Evolutionary conservation across 257 asterid species (phyloP).

Genomic region (Nicotiana tabacum): DNA sequence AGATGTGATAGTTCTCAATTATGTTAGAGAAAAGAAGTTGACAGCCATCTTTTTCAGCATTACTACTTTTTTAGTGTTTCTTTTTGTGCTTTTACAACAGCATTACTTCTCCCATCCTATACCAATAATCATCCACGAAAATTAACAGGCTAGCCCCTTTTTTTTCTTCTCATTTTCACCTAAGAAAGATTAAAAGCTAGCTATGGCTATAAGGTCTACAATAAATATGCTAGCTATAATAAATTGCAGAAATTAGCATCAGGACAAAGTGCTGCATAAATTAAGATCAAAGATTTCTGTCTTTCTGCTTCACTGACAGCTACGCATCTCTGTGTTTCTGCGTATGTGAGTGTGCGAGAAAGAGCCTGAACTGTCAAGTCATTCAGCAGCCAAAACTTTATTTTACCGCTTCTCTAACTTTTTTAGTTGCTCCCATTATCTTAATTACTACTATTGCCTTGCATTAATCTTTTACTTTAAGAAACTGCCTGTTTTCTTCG

Average conservation of each 20-base stretch:
- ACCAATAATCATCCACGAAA: neutral
- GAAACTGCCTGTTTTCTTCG: too few relatives aligned
- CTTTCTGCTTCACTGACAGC: constrained; percentile 45
- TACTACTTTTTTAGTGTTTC: constrained; percentile 6
- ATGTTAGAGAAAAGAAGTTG: constrained; percentile 48
- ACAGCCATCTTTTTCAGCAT: constrained; percentile 65
- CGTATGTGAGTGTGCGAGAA: constrained; percentile 32
- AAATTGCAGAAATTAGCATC: constrained; percentile 18
- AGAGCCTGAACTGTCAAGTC: constrained; percentile 61
- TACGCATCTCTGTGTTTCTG: constrained; percentile 54
- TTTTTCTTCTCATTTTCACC: neutral
- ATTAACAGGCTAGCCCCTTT: neutral
- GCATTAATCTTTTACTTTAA: too few relatives aligned
- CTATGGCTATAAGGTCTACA: neutral
- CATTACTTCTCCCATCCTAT: neutral
- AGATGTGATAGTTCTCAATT: constrained; percentile 75
- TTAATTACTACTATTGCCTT: too few relatives aligned
- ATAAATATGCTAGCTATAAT: neutral
- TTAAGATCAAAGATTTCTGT: constrained; percentile 40
- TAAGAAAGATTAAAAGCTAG: neutral
- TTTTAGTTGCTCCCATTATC: neutral
- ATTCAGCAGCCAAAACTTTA: constrained; percentile 1
- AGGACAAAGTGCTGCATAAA: constrained; percentile 41
- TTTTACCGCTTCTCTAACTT: neutral
- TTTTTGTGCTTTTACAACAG: neutral